Base-by-base conservation (phyloP, 1,139 yeast species). In the Magnusiomyces suaveolens region DNA sequence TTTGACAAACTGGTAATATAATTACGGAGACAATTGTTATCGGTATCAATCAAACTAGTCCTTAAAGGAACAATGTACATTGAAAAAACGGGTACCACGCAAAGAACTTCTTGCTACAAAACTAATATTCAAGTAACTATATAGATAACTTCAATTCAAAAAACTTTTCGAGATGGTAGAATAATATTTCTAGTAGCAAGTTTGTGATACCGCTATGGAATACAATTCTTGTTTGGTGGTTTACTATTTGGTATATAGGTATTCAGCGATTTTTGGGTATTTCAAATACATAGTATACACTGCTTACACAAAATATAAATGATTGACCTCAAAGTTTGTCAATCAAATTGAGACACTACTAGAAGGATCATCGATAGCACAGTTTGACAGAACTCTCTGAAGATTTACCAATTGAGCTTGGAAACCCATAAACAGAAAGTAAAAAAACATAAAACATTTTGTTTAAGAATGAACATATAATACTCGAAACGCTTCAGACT, bases 401-500 rank as follows among this genome's bases (percentile, higher is more conserved):
- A 29, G 12, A n/a, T n/a, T n/a, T n/a, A 29, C 33, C 10, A 29
- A 29, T 29, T 29, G 43, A 18, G 10, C n/a, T 38, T 18, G 26
- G 10, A 18, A 24, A 20, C 36, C 24, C 26, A 38, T 18, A 29
- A 18, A 32, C 26, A 18, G 36, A 33, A 36, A 21, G 16, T 10
- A n/a, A 46, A 50, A 49, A 6, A n/a, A n/a, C n/a, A 46, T 18
- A 38, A 51, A 16, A 2, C 25, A 3, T 26, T 41, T 10, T 52
- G 21, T 26, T 23, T 38, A 64, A 16, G 54, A 65, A 20, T 84
- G 84, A 80, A 78, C 78, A 53, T 64, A 84, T 51, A 72, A 69
- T 43, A 76, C 80, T 53, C 83, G 88, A 88, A 69, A 72, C 38
- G 87, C 87, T 0, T 73, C 82, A 0, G 71, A 72, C 55, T 80